These are phyloP conservation scores for Phytopythium montanum DNA, from an alignment of 352 stramenopile species.

Conservation along the genomic window DNA sequence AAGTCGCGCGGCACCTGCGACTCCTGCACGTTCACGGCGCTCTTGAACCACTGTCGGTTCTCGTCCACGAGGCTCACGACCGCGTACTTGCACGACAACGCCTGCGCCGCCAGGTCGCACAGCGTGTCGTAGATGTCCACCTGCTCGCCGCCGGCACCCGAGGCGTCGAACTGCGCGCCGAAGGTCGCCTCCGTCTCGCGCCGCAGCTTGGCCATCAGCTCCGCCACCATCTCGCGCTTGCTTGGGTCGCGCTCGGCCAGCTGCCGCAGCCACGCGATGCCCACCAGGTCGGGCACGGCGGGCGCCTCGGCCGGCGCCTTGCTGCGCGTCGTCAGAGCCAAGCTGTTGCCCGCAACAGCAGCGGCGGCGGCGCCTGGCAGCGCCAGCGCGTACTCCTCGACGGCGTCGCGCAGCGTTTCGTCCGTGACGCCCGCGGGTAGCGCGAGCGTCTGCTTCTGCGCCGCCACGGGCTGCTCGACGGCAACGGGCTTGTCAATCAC, in stretches of 20 bases:
- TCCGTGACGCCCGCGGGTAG: slow-evolving; percentile 43
- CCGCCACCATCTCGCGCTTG: slow-evolving; percentile 65
- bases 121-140: slow-evolving; percentile 86
- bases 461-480: neutral
- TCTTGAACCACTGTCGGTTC: slow-evolving; percentile 95
- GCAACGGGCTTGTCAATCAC: slow-evolving; percentile 12
- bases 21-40: slow-evolving; percentile 71
- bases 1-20: slow-evolving; percentile 80
- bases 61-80: slow-evolving; percentile 90
- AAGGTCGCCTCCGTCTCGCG: slow-evolving; percentile 32
- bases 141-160: slow-evolving; percentile 26
- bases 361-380: slow-evolving; percentile 22
- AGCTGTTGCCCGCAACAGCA: slow-evolving; percentile 9
- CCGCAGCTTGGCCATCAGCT: slow-evolving; percentile 66
- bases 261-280: slow-evolving; percentile 74
- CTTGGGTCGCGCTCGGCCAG: slow-evolving; percentile 60
- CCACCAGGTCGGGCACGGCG: slow-evolving; percentile 68
- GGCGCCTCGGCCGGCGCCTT: slow-evolving; percentile 26
- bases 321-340: neutral
- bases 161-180: slow-evolving; percentile 11
- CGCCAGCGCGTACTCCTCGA: slow-evolving; percentile 72
- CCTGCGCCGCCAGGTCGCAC: slow-evolving; percentile 73
- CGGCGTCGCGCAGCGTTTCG: slow-evolving; percentile 43
- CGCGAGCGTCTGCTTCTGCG: slow-evolving; percentile 7
- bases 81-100: slow-evolving; percentile 72